phyloP scores from a whole-genome alignment of 2,329 filamentous ascomycete genomes.

The Bipolaris victoriae region DNA sequence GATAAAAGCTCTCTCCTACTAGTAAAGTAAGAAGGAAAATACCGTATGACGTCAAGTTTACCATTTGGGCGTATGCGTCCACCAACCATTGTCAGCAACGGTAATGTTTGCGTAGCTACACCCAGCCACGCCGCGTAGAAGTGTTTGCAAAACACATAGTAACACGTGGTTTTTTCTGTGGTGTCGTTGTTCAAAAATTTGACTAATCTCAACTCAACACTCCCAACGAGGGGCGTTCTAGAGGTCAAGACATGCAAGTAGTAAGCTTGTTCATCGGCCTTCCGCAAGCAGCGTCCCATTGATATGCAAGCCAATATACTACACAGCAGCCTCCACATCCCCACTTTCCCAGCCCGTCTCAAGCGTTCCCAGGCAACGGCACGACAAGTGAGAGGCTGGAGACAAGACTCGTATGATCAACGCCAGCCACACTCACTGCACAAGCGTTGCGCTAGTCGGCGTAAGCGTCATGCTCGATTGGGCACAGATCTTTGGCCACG shows the following conservation, averaged over 20 bases:
- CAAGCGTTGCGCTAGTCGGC: conserved; percentile 19
- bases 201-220: no score
- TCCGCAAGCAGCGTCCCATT: conserved; percentile 11
- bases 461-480: conserved; percentile 20
- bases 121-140: neutral
- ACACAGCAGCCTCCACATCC: neutral
- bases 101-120: neutral
- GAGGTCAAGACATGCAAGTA: no score
- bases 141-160: no score
- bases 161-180: no score
- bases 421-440: conserved; percentile 28
- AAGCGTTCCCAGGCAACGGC: conserved; percentile 18
- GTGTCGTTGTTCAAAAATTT: no score
- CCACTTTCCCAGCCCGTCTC: neutral
- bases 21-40: neutral
- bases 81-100: neutral
- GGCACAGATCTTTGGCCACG: conserved; percentile 27
- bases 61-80: conserved; percentile 5
- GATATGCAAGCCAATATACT: conserved; percentile 10
- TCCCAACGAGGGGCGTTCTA: no score
- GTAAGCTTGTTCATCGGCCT: neutral
- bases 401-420: conserved; percentile 6
- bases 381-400: conserved; percentile 20
- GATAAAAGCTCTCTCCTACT: neutral
- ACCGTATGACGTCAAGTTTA: conserved; percentile 15